A percentile compares a stretch with the other conserved stretches of the same genome.
Evolutionary conservation across 805 yeast genomes (phyloP).

Genomic region (Hanseniaspora occidentalis): DNA sequence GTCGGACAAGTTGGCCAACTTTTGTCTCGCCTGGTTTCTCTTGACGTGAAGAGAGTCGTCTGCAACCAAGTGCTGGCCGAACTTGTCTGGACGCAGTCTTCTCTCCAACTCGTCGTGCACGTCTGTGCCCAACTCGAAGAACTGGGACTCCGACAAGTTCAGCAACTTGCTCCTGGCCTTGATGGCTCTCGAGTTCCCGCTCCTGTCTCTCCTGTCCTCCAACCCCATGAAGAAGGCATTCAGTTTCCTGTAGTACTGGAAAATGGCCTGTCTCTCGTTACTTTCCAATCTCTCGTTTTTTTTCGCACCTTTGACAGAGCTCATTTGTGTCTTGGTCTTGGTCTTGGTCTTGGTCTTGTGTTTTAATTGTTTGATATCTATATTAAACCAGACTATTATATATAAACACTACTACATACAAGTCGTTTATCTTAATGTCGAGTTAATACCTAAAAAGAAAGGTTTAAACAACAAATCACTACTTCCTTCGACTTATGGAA

Average conservation of each 20-base stretch:
- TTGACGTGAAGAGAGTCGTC: slow-evolving; percentile 74
- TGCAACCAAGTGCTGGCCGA: slow-evolving; percentile 56
- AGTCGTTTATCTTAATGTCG: too few relatives aligned
- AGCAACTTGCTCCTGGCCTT: slow-evolving; percentile 78
- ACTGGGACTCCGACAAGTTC: slow-evolving; percentile 71
- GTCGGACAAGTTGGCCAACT: slow-evolving; percentile 72
- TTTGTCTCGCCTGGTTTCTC: slow-evolving; percentile 90
- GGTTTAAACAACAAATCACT: too few relatives aligned
- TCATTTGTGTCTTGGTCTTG: background rate
- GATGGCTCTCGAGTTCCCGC: slow-evolving; percentile 41
- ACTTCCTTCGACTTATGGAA: too few relatives aligned
- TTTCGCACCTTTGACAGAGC: too few relatives aligned
- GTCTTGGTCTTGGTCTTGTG: too few relatives aligned
- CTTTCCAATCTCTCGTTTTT: background rate
- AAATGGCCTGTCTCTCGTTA: background rate
- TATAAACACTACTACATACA: too few relatives aligned
- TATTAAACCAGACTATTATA: too few relatives aligned
- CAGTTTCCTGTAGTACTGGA: background rate
- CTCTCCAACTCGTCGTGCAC: slow-evolving; percentile 87
- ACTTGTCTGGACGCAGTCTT: slow-evolving; percentile 45
- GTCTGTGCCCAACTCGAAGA: slow-evolving; percentile 83
- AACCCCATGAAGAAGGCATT: background rate
- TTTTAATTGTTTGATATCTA: too few relatives aligned
- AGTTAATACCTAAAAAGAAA: too few relatives aligned
- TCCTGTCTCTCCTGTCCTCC: slow-evolving; percentile 13